Evolutionary conservation across 2,329 filamentous ascomycete species (phyloP), one percentile per base, ranked within the genome.

Genomic region (Leptographium galeiforme): DNA sequence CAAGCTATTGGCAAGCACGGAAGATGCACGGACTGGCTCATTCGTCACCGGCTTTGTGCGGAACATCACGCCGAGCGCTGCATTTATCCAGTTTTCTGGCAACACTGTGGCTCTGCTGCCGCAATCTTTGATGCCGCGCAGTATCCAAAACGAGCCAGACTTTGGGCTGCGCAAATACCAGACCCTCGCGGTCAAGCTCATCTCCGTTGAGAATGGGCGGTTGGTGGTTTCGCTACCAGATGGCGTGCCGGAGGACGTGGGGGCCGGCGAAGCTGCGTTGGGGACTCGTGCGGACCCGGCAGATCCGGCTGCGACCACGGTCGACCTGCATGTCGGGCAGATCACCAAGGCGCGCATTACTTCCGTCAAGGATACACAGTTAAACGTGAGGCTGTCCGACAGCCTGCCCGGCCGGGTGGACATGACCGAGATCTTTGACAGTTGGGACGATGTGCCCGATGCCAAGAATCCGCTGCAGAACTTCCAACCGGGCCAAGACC

Each of bases 391-490:
- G 59, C 76, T 97, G 50, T 85, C 88, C 45, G 88, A 94, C 63
- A 89, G 89, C 58, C 76, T 95, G 10, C 87, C 94, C 64, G 93
- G 91, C n/a, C 87, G 93, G 18, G 83, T 98, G 56, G 91, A 96
- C 63, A 80, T 93, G 7, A 94, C 93, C 1, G 89, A 97, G 65
- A 70, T 90, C 13, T 98, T 95, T 65, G 87, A 96, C 65, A 76
- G 75, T 12, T 96, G 86, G 84, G 85, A 94, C 48, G 84, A 91
- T 45, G 93, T 98, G 62, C 75, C 81, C 53, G 82, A 96, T 63
- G 79, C 83, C 55, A 95, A 91, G 67, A 75, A 81, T 33, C 91
- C 93, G 1, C 73, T 97, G n/a, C 73, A 75, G 53, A 77, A 78
- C 57, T 94, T 95, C 69, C 77, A 80, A 57, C 72, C 76, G 50